Percentiles rank a stretch among this genome's conserved stretches.
Evolutionary conservation across 306 rosid species (phyloP).

Genomic region (Gastrolobium bilobum): DNA sequence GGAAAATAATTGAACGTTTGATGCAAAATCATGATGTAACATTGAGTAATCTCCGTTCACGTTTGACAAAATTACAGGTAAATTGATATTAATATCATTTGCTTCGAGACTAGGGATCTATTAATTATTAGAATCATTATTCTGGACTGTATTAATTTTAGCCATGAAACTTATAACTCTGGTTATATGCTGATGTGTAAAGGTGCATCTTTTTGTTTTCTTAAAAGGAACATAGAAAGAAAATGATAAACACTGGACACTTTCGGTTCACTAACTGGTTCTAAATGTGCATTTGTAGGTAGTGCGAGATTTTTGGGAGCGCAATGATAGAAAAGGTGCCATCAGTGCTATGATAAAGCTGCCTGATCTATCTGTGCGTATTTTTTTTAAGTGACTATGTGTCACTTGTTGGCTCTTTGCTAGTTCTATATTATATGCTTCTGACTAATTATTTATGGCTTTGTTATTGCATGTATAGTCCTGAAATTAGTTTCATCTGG

Average conservation of each 20-base stretch:
- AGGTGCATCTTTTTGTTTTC: not conserved
- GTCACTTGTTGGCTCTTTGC: not conserved
- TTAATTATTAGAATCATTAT: not conserved
- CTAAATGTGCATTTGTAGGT: slow-evolving; percentile 63
- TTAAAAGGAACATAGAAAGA: not conserved
- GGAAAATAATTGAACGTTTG: slow-evolving; percentile 63
- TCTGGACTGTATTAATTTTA: not conserved
- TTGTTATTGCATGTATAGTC: slow-evolving; percentile 20
- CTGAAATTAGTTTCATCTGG: slow-evolving; percentile 38
- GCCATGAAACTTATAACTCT: slow-evolving; percentile 12
- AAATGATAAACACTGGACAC: slow-evolving; percentile 18
- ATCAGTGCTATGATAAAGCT: slow-evolving; percentile 74
- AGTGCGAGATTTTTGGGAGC: slow-evolving; percentile 87
- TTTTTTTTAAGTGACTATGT: slow-evolving; percentile 15
- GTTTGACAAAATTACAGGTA: slow-evolving; percentile 86
- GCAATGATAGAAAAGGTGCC: slow-evolving; percentile 78
- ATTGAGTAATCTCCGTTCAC: slow-evolving; percentile 72
- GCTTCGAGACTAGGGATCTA: slow-evolving; percentile 5
- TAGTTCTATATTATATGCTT: slow-evolving; percentile 29
- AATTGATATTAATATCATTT: not conserved
- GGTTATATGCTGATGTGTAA: slow-evolving; percentile 3
- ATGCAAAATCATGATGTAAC: slow-evolving; percentile 76
- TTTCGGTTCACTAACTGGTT: not conserved
- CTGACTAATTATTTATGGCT: slow-evolving; percentile 2
- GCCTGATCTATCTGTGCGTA: slow-evolving; percentile 84